Percentiles rank a stretch among this genome's conserved stretches.
Evolutionary conservation across 106 monocot genomes (phyloP).

Genomic region (Triglochin maritima): DNA sequence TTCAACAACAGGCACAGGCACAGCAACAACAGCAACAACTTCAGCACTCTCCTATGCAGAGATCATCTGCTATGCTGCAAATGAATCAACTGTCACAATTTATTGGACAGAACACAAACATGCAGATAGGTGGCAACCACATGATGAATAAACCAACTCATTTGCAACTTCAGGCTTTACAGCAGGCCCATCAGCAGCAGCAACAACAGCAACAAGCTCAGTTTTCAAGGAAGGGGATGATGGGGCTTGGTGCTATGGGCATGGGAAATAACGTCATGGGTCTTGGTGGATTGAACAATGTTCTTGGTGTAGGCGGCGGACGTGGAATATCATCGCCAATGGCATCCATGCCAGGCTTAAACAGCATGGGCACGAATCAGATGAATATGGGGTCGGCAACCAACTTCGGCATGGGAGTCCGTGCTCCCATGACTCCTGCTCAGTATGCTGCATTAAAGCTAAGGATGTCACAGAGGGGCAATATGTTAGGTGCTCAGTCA

Average conservation of each 20-base stretch:
- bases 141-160: slow-evolving; percentile 37
- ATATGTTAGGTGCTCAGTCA: slow-evolving; percentile 31
- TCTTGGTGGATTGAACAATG: slow-evolving; percentile 42
- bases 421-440: slow-evolving; percentile 28
- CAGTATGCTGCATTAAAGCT: slow-evolving; percentile 23
- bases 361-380: slow-evolving; percentile 44
- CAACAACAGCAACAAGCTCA: slow-evolving; percentile 36
- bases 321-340: slow-evolving; percentile 46
- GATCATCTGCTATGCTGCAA: slow-evolving; percentile 45
- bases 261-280: slow-evolving; percentile 53
- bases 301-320: slow-evolving; percentile 53
- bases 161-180: slow-evolving; percentile 55
- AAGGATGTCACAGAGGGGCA: slow-evolving; percentile 36
- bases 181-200: slow-evolving; percentile 48
- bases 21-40: slow-evolving; percentile 45
- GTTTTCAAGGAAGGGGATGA: slow-evolving; percentile 60
- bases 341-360: slow-evolving; percentile 38
- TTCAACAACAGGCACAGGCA: slow-evolving; percentile 45
- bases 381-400: slow-evolving; percentile 53
- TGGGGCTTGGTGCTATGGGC: slow-evolving; percentile 39
- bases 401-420: slow-evolving; percentile 36
- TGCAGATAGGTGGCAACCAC: slow-evolving; percentile 38
- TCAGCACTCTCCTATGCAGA: slow-evolving; percentile 47
- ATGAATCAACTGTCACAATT: slow-evolving; percentile 61
- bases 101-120: slow-evolving; percentile 47